Base-by-base conservation (phyloP, 106 monocot species). In the Gastrodia elata region DNA sequence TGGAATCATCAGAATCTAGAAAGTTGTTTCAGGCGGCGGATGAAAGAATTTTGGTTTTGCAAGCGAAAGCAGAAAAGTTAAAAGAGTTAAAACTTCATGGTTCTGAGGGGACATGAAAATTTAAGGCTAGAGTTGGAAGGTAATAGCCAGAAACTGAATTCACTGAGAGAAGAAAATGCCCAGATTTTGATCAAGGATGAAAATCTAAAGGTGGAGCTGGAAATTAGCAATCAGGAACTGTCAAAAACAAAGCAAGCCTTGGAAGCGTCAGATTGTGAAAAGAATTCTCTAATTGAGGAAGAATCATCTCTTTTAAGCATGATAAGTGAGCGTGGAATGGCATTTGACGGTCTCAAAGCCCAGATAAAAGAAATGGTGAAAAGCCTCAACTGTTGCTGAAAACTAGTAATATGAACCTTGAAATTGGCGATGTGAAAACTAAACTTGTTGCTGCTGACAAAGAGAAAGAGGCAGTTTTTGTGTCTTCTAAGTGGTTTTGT, bases 301-400 rank as follows among this genome's bases (percentile, higher is more conserved):
- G 80, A 80, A 6, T 34, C 73, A 30, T 20, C 34, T 15, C 75
- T 81, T 46, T 14, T 44, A 22, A 70, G 32, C 73, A 79, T 76
- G 43, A 70, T 73, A 46, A n/a, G 82, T 20, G 52, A 52, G 33
- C 22, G 38, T 15, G 71, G 20, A 13, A 40, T 25, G 40, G 39
- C 4, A 9, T 25, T 39, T 25, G 25, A 40, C 39, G 42, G 24
- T 56, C 67, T 67, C 67, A 84, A 64, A 65, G 61, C 32, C 40
- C 73, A 77, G 36, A 74, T 20, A 25, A 71, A 81, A 15, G 56
- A 58, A 33, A 61, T 73, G 57, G 0, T 65, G 77, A 79, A 56
- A 80, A 71, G n/a, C 82, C 69, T 52, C 36, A 75, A 61, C 55
- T 87, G 48, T 81, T 78, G 56, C 44, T 58, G 67, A 80, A 71